Evolutionary conservation across 139 green algal species (phyloP).

Genomic region (Desmodesmus armatus): DNA sequence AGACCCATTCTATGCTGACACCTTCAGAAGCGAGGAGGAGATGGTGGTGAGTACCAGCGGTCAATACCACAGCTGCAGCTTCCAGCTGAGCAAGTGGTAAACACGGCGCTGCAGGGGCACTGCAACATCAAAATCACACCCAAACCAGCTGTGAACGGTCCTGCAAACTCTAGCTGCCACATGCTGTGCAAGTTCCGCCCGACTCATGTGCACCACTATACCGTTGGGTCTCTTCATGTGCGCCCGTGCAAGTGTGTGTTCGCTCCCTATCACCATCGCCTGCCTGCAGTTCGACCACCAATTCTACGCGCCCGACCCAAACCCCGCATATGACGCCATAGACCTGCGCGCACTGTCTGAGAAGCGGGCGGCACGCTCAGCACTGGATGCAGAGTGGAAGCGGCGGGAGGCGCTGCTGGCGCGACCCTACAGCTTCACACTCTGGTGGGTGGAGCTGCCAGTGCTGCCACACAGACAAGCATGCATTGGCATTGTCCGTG

Average conservation of each 20-base stretch:
- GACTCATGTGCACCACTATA: not conserved
- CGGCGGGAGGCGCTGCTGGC: not conserved
- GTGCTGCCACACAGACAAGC: no score
- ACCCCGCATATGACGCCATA: not conserved
- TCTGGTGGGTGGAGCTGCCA: no score
- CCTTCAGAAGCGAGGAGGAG: not conserved
- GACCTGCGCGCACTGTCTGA: conserved; percentile 23
- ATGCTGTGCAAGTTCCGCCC: not conserved
- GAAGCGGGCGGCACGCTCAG: conserved; percentile 4
- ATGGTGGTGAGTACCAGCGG: not conserved
- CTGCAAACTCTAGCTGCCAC: not conserved
- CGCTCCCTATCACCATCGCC: not conserved
- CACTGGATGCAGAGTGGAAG: conserved; percentile 2
- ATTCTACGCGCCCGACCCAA: not conserved
- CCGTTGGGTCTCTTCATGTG: not conserved
- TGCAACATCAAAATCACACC: not conserved
- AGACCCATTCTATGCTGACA: not conserved
- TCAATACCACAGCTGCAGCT: not conserved
- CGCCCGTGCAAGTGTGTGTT: not conserved
- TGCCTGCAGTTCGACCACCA: not conserved
- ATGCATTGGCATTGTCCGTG: no score
- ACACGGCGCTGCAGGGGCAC: not conserved
- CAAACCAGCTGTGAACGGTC: not conserved
- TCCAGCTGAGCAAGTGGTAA: not conserved
- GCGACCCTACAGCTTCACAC: conserved; percentile 21